These are phyloP conservation scores for Micractinium conductrix DNA, from an alignment of 139 green algal genomes.

Conservation along the genomic window DNA sequence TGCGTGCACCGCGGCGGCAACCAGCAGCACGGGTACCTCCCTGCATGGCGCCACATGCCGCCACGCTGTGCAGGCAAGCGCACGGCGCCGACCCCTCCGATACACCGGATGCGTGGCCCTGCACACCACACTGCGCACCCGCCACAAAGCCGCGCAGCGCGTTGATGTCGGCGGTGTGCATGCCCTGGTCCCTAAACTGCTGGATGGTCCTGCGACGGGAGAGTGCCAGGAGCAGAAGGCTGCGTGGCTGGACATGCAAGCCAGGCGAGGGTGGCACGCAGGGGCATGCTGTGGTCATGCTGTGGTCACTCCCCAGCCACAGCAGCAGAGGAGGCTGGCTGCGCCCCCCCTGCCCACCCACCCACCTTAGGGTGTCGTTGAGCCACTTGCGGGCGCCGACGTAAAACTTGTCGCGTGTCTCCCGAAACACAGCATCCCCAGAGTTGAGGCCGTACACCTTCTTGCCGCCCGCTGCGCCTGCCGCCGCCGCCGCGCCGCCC, in stretches of 20 bases:
- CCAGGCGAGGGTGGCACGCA: no score
- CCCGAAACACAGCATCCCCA: slow-evolving; percentile 67
- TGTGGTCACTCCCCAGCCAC: not conserved
- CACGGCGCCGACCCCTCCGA: no score
- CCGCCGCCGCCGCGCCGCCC: not conserved
- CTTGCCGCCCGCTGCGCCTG: not conserved
- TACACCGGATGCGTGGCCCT: not conserved
- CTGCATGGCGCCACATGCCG: no score
- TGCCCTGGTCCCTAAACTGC: slow-evolving; percentile 50
- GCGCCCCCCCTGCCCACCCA: not conserved
- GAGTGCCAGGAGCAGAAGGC: no score
- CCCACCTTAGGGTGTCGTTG: slow-evolving; percentile 46
- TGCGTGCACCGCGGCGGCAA: no score
- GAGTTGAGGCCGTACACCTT: slow-evolving; percentile 58
- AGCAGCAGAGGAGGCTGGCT: no score
- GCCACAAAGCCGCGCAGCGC: slow-evolving; percentile 47
- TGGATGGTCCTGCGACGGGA: slow-evolving; percentile 33
- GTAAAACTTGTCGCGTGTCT: slow-evolving; percentile 68
- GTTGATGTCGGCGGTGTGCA: slow-evolving; percentile 45
- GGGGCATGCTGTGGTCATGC: no score
- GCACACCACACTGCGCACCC: not conserved
- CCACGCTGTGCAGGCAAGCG: no score
- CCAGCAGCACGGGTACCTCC: no score
- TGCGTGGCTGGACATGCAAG: no score
- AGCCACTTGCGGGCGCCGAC: slow-evolving; percentile 41